Evolutionary conservation across 495 filamentous ascomycete species (phyloP).

Genomic region (Recurvomyces mirabilis): DNA sequence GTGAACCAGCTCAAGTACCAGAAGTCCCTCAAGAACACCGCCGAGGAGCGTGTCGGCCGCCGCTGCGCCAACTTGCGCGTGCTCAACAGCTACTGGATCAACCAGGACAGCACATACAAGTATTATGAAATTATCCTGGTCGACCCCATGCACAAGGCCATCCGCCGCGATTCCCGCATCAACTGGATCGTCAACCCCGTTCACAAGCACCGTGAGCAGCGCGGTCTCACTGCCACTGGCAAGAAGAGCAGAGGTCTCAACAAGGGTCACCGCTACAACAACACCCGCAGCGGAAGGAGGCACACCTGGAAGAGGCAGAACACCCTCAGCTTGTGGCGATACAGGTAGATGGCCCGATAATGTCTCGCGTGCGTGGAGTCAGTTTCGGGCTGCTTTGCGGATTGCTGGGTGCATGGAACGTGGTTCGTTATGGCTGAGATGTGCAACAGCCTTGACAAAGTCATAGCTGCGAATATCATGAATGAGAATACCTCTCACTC

Average conservation of each 20-base stretch:
- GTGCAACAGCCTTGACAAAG: too few relatives aligned
- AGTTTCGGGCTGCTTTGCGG: too few relatives aligned
- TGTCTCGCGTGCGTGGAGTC: too few relatives aligned
- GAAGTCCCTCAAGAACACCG: constrained; percentile 90
- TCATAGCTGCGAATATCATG: too few relatives aligned
- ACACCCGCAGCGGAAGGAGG: constrained; percentile 84
- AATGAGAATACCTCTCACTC: too few relatives aligned
- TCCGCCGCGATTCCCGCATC: constrained; percentile 96
- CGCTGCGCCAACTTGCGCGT: constrained; percentile 97
- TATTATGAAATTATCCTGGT: constrained; percentile 99
- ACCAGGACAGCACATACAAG: constrained; percentile 99
- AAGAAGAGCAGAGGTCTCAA: constrained; percentile 98
- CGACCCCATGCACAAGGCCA: constrained; percentile 99
- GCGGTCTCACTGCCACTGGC: constrained; percentile 92
- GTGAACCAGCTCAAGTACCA: constrained; percentile 99
- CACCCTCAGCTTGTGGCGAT: constrained; percentile 90
- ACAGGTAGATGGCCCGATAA: constrained; percentile 54
- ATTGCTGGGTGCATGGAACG: too few relatives aligned
- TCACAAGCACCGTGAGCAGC: constrained; percentile 98
- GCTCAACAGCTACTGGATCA: constrained; percentile 99
- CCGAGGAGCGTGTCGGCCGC: constrained; percentile 98
- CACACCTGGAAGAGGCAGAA: constrained; percentile 99
- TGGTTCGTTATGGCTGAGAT: too few relatives aligned
- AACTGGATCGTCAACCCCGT: constrained; percentile 99
- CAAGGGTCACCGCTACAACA: constrained; percentile 98